Evolutionary conservation across 306 rosid genomes (phyloP).

Genomic region (Mimosa bimucronata): DNA sequence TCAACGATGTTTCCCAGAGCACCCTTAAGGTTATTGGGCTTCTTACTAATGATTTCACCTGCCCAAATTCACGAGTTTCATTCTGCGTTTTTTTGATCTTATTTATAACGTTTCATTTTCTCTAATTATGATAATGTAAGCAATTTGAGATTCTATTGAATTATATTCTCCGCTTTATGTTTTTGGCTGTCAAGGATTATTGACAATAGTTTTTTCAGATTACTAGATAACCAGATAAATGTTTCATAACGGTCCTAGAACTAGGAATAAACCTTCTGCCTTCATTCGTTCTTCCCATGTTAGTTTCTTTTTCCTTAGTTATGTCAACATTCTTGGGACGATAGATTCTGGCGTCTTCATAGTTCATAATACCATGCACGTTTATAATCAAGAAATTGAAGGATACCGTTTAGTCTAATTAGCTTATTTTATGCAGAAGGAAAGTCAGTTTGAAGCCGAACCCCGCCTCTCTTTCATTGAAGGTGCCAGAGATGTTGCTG

Average conservation of each 20-base stretch:
- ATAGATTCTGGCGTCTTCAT: constrained; percentile 27
- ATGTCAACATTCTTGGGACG: constrained; percentile 26
- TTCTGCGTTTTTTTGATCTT: neutral
- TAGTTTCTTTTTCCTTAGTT: constrained; percentile 30
- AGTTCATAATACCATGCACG: neutral
- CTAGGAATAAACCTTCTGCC: neutral
- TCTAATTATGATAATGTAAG: neutral
- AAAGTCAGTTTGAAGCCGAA: constrained; percentile 55
- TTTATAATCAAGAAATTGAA: neutral
- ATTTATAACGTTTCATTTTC: neutral
- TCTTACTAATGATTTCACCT: constrained; percentile 26
- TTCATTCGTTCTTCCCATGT: neutral
- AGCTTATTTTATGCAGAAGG: constrained; percentile 52
- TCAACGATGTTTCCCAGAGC: constrained; percentile 62
- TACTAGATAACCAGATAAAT: neutral
- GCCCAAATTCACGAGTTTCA: constrained; percentile 29
- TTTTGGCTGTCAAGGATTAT: neutral
- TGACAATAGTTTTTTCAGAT: neutral
- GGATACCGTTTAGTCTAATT: constrained; percentile 33
- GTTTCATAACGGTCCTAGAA: neutral
- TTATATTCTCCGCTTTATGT: neutral
- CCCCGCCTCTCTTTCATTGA: constrained; percentile 77
- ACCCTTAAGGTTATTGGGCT: constrained; percentile 55
- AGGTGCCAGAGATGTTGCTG: constrained; percentile 95
- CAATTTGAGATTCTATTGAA: neutral